phyloP scores from a whole-genome alignment of 768 basidiomycete genomes.

The Calocera viscosa region DNA sequence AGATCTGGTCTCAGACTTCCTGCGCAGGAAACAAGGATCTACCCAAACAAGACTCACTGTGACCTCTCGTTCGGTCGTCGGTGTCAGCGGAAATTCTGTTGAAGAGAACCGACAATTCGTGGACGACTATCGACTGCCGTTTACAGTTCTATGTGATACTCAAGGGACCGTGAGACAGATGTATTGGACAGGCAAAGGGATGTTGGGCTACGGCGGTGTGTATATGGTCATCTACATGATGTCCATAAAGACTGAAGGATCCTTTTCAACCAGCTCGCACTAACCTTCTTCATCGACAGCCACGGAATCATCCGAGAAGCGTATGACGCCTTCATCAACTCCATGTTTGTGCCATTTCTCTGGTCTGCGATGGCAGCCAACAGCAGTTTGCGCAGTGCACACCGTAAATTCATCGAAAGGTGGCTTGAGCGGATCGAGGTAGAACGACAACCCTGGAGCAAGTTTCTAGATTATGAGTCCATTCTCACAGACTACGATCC shows the following conservation, averaged over 20 bases:
- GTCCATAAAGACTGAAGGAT: not conserved
- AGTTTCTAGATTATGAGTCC: constrained; percentile 4
- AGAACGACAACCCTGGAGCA: constrained; percentile 1
- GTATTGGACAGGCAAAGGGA: not conserved
- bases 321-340: not conserved
- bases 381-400: not conserved
- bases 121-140: not conserved
- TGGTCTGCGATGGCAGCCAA: not conserved
- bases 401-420: constrained; percentile 8
- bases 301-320: not conserved
- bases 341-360: not conserved
- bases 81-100: not conserved
- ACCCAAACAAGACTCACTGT: not conserved
- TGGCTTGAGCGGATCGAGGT: not conserved
- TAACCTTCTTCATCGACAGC: not conserved
- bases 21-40: not conserved
- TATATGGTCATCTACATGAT: not conserved
- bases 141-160: not conserved
- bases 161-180: not conserved
- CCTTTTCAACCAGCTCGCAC: not conserved
- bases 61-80: not conserved
- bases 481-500: constrained; percentile 1
- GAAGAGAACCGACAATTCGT: constrained; percentile 1
- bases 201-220: not conserved
- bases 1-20: not conserved